These are phyloP conservation scores for Podospora pseudopauciseta DNA, from an alignment of 495 filamentous ascomycete species.

Conservation along the genomic window DNA sequence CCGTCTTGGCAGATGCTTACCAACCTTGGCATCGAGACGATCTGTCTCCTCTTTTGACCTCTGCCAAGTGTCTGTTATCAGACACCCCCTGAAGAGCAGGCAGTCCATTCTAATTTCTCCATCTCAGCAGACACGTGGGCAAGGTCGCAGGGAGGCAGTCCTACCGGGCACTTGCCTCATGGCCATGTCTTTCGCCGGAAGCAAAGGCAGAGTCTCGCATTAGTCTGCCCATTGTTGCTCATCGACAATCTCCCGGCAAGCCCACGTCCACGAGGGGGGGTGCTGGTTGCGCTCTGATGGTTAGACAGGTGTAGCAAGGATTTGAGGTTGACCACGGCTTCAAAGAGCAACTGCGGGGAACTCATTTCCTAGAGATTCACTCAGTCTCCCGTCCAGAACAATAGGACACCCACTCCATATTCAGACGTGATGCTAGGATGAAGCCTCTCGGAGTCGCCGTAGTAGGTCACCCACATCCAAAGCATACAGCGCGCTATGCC, in stretches of 20 bases:
- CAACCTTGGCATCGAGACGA: not conserved
- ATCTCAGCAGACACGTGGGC: not conserved
- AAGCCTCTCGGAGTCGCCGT: not conserved
- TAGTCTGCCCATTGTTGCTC: not conserved
- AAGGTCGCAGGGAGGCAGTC: not conserved
- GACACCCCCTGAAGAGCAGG: not conserved
- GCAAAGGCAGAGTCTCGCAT: not conserved
- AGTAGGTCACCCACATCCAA: not conserved
- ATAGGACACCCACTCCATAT: not conserved
- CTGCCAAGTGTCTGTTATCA: conserved; percentile 5
- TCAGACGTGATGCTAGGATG: not conserved
- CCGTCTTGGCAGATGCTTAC: conserved; percentile 28
- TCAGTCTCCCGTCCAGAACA: not conserved
- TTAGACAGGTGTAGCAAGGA: not conserved
- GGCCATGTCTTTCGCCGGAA: not conserved
- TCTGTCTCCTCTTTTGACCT: not conserved
- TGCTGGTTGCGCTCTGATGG: not conserved
- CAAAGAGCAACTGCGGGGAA: not conserved
- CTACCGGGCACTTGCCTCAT: not conserved
- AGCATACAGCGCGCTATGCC: not conserved
- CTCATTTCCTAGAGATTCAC: not conserved
- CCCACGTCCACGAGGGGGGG: not conserved
- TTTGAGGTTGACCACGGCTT: not conserved
- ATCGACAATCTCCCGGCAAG: not conserved
- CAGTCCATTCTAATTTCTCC: no score